Conservation (phyloP, 495 filamentous ascomycete genomes). For the Neurospora sp. region DNA sequence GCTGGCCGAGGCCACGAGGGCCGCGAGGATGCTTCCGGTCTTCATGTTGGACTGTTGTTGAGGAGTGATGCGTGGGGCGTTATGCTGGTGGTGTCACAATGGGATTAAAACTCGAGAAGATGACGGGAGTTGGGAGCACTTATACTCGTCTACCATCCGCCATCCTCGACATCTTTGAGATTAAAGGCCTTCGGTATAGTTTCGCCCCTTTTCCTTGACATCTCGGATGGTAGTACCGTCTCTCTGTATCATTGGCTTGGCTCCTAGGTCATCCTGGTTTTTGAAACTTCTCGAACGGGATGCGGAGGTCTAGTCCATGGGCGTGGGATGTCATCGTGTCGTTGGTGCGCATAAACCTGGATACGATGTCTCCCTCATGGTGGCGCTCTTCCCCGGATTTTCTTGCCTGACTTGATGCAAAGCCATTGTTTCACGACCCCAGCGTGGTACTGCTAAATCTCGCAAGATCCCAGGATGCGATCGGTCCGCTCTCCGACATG, state of each 20-base stretch:
- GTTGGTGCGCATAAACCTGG: not conserved
- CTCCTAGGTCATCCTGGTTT: no score
- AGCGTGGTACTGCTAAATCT: not conserved
- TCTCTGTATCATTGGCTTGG: not conserved
- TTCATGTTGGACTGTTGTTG: constrained; percentile 14
- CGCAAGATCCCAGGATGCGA: not conserved
- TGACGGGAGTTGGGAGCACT: not conserved
- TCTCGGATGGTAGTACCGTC: not conserved
- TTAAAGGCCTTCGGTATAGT: not conserved
- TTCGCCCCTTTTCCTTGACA: not conserved
- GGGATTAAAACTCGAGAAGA: not conserved
- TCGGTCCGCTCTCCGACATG: not conserved
- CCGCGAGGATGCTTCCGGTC: constrained; percentile 14
- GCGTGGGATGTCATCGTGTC: not conserved
- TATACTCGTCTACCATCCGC: not conserved
- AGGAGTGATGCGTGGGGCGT: not conserved
- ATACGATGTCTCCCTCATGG: not conserved
- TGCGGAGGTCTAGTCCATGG: constrained; percentile 2
- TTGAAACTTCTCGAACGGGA: constrained; percentile 8
- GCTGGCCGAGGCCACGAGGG: constrained; percentile 19
- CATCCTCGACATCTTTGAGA: not conserved
- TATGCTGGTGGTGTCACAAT: not conserved
- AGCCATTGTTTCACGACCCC: not conserved
- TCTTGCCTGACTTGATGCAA: not conserved
- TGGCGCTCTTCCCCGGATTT: not conserved